A percentile compares a stretch with the other conserved stretches of the same genome.
Evolutionary conservation across 768 basidiomycete species (phyloP).

Genomic region (Austroboletus eburneus): DNA sequence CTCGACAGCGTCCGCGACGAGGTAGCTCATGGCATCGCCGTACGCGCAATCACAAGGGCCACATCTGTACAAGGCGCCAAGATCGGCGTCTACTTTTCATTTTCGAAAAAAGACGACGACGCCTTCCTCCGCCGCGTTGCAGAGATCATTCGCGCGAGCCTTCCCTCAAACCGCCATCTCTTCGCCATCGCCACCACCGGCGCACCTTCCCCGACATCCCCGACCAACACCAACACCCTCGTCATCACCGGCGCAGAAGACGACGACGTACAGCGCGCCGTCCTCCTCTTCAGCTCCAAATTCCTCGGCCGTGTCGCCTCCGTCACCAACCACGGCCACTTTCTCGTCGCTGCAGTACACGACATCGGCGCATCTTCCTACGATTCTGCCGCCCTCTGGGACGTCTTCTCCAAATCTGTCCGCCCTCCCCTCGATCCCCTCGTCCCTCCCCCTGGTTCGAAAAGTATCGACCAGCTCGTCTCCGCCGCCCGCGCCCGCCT

Average conservation of each 20-base stretch:
- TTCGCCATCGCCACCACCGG: slow-evolving; percentile 54
- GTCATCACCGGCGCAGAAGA: slow-evolving; percentile 55
- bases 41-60: slow-evolving; percentile 49
- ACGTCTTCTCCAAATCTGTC: slow-evolving; percentile 62
- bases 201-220: slow-evolving; percentile 25
- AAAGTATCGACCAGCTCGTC: slow-evolving; percentile 55
- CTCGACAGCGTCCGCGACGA: slow-evolving; percentile 59
- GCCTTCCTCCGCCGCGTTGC: slow-evolving; percentile 56
- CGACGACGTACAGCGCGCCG: slow-evolving; percentile 60
- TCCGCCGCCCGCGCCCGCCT: slow-evolving; percentile 47
- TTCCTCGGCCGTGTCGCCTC: slow-evolving; percentile 58
- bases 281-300: slow-evolving; percentile 61
- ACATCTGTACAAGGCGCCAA: slow-evolving; percentile 49
- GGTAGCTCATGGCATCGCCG: slow-evolving; percentile 54
- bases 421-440: slow-evolving; percentile 57
- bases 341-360: slow-evolving; percentile 42
- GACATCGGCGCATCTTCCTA: slow-evolving; percentile 46
- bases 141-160: slow-evolving; percentile 38
- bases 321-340: slow-evolving; percentile 32
- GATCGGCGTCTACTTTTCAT: slow-evolving; percentile 56
- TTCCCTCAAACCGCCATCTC: slow-evolving; percentile 45
- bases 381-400: slow-evolving; percentile 66
- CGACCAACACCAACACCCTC: slow-evolving; percentile 38
- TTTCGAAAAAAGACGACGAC: slow-evolving; percentile 54
- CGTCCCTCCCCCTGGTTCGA: slow-evolving; percentile 60